Conservation (phyloP, 83 land plant genomes). For the Isoetes engelmannii region DNA sequence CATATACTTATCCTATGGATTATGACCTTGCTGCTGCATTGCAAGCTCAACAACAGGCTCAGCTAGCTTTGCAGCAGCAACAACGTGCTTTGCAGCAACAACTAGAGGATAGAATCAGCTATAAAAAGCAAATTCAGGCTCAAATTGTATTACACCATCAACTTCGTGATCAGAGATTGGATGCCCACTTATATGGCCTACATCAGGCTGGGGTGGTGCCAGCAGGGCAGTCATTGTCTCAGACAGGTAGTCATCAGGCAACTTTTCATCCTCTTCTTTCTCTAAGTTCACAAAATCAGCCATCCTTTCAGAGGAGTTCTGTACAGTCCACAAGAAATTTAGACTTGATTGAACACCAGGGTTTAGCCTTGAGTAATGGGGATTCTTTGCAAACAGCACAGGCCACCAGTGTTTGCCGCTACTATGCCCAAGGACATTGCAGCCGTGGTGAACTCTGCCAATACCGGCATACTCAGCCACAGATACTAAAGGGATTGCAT, state of each 20-base stretch:
- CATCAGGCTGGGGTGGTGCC: not conserved
- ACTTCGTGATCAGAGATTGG: no score
- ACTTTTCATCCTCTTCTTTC: conserved; percentile 22
- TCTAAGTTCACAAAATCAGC: not conserved
- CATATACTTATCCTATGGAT: no score
- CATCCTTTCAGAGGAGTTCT: conserved; percentile 16
- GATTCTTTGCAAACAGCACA: not conserved
- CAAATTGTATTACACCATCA: no score
- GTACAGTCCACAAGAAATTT: conserved; percentile 9
- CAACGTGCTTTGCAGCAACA: no score
- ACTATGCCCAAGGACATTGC: conserved; percentile 24
- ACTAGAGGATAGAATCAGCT: no score
- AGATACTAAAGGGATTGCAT: not conserved
- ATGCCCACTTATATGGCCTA: no score
- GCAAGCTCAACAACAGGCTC: no score
- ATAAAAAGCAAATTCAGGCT: no score
- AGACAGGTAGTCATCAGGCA: conserved; percentile 13
- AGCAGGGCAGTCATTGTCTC: conserved; percentile 14
- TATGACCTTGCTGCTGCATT: no score
- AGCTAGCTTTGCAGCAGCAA: no score
- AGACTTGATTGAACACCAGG: conserved; percentile 1
- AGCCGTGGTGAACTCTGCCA: conserved; percentile 15
- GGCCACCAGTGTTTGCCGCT: conserved; percentile 16
- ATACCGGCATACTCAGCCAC: conserved; percentile 19
- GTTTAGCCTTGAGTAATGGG: not conserved